phyloP scores from a whole-genome alignment of 2,329 filamentous ascomycete genomes.

The Fusarium chuoi region DNA sequence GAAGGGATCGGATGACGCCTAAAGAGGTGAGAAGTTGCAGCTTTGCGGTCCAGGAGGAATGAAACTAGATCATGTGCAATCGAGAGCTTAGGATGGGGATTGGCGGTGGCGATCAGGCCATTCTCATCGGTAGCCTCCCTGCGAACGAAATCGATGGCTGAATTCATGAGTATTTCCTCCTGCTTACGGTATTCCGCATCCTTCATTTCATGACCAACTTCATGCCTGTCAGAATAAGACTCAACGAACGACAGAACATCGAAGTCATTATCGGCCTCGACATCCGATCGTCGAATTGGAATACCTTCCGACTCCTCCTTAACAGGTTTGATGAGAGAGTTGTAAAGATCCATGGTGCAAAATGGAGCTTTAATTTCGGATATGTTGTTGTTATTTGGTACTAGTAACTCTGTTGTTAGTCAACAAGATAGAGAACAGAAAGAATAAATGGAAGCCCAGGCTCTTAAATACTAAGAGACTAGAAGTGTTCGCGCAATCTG shows the following conservation, averaged over 20 bases:
- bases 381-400: neutral
- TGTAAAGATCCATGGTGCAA: neutral
- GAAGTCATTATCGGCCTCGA: neutral
- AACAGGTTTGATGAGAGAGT: fast-evolving
- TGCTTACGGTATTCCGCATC: neutral
- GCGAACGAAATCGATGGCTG: too few species aligned
- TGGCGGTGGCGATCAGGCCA: neutral
- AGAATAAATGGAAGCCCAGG: too few species aligned
- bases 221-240: neutral
- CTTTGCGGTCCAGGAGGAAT: neutral
- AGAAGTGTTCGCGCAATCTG: too few species aligned
- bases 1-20: neutral
- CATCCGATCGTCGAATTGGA: neutral
- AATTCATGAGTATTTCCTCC: neutral
- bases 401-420: too few species aligned
- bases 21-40: neutral
- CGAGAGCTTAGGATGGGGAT: neutral
- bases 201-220: neutral
- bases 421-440: neutral
- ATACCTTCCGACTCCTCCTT: fast-evolving
- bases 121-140: neutral
- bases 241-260: neutral
- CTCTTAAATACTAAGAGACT: neutral
- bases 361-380: too few species aligned
- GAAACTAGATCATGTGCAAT: neutral